Conservation (phyloP, 2,329 filamentous ascomycete genomes). For the Exophiala xenobiotica region DNA sequence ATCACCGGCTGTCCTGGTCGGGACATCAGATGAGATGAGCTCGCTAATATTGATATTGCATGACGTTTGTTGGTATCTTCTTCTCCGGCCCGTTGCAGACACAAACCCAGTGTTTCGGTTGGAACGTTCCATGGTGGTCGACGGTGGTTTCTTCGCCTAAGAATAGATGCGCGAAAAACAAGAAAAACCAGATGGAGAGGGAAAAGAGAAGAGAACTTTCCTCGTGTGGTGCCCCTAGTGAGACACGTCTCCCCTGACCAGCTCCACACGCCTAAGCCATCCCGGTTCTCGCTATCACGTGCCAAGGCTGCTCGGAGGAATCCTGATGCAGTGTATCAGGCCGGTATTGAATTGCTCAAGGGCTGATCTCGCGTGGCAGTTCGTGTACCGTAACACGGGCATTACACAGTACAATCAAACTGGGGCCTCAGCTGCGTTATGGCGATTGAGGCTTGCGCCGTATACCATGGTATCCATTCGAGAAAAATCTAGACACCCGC, state of each 20-base stretch:
- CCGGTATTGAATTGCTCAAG: neutral
- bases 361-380: neutral
- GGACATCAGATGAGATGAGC: neutral
- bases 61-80: neutral
- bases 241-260: neutral
- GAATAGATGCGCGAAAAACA: conserved; percentile 1
- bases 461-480: neutral
- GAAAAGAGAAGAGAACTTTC: neutral
- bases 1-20: neutral
- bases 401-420: neutral
- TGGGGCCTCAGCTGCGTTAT: neutral
- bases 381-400: no score
- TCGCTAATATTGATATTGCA: neutral
- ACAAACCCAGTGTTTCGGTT: neutral
- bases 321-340: neutral
- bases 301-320: neutral
- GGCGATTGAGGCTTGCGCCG: neutral
- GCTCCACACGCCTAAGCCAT: neutral
- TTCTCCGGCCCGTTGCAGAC: neutral
- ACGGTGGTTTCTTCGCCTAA: neutral
- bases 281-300: neutral
- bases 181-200: conserved; percentile 1
- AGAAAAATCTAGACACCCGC: neutral
- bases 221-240: neutral
- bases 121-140: neutral